Percentiles rank a stretch among this genome's conserved stretches.
These are phyloP conservation scores for Aspergillus aculeatus DNA, from an alignment of 2,329 filamentous ascomycete species.

Conservation along the genomic window DNA sequence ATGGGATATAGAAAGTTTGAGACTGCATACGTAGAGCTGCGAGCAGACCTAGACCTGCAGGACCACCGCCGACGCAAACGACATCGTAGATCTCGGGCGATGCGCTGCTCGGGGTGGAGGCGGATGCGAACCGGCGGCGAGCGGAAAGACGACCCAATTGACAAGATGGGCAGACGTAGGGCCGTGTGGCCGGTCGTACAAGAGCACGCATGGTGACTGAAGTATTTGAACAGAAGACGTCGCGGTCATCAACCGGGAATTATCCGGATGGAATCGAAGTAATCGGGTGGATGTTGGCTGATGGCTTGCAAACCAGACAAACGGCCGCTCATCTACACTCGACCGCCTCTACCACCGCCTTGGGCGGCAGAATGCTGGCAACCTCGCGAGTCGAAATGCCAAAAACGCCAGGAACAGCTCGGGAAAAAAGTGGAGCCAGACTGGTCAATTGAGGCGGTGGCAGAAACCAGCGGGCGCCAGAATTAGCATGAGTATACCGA, in stretches of 20 bases:
- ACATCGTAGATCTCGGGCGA: slow-evolving; percentile 82
- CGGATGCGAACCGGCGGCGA: slow-evolving; percentile 35
- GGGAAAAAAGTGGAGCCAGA: too few species aligned
- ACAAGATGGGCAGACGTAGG: slow-evolving; percentile 45
- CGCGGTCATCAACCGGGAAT: neutral
- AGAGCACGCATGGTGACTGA: slow-evolving; percentile 36
- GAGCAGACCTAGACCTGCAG: slow-evolving; percentile 80
- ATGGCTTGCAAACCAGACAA: slow-evolving; percentile 23
- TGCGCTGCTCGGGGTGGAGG: slow-evolving; percentile 23
- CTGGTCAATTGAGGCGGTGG: neutral
- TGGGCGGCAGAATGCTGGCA: neutral
- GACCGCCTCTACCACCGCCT: neutral
- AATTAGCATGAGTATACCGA: too few species aligned
- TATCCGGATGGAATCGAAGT: slow-evolving; percentile 1
- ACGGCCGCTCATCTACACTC: neutral
- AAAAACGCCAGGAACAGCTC: too few species aligned
- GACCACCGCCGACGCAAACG: slow-evolving; percentile 85
- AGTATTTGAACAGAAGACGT: neutral
- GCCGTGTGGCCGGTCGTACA: slow-evolving; percentile 31
- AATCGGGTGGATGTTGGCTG: slow-evolving; percentile 7
- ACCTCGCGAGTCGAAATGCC: too few species aligned
- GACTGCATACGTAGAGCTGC: slow-evolving; percentile 66
- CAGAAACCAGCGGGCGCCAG: neutral
- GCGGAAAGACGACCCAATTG: slow-evolving; percentile 23
- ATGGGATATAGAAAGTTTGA: neutral